Percentiles rank a stretch among this genome's conserved stretches.
Evolutionary conservation across 2,329 filamentous ascomycete species (phyloP).

Genomic region (Anthostomella pinea): DNA sequence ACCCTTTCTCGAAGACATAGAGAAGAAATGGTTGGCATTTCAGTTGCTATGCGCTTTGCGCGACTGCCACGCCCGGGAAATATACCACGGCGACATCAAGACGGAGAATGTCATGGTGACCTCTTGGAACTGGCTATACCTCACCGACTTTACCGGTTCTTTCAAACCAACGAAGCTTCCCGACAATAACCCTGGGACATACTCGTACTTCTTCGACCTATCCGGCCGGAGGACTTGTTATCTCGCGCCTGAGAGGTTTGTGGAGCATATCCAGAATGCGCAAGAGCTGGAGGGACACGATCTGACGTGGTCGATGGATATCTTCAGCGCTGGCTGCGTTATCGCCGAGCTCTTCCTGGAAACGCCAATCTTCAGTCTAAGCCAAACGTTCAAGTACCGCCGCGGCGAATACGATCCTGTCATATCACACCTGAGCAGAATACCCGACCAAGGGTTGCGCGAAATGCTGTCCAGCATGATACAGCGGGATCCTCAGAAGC

Average conservation of each 20-base stretch:
- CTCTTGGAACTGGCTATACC: slow-evolving; percentile 98
- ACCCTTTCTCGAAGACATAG: slow-evolving; percentile 93
- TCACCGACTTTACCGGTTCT: slow-evolving; percentile 93
- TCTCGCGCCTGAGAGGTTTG: slow-evolving; percentile 88
- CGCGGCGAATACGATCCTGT: slow-evolving; percentile 89
- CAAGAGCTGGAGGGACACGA: slow-evolving; percentile 58
- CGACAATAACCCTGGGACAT: slow-evolving; percentile 95
- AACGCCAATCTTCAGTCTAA: slow-evolving; percentile 94
- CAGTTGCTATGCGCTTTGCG: slow-evolving; percentile 89
- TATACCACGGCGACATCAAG: slow-evolving; percentile 98
- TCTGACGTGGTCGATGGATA: slow-evolving; percentile 92
- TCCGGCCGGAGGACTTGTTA: slow-evolving; percentile 92
- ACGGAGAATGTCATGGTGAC: slow-evolving; percentile 96
- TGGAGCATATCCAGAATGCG: slow-evolving; percentile 41
- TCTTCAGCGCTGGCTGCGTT: slow-evolving; percentile 95
- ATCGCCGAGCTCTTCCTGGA: slow-evolving; percentile 96
- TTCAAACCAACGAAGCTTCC: slow-evolving; percentile 94
- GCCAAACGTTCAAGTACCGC: slow-evolving; percentile 91
- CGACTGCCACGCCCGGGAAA: slow-evolving; percentile 83
- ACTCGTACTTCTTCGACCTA: slow-evolving; percentile 96
- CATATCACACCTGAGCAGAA: slow-evolving; percentile 76
- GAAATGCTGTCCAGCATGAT: slow-evolving; percentile 96
- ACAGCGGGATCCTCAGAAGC: slow-evolving; percentile 83
- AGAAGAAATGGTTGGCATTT: slow-evolving; percentile 98
- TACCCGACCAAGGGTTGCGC: slow-evolving; percentile 81